These are phyloP conservation scores for Linum tenue DNA, from an alignment of 345 rosid species.

Conservation along the genomic window DNA sequence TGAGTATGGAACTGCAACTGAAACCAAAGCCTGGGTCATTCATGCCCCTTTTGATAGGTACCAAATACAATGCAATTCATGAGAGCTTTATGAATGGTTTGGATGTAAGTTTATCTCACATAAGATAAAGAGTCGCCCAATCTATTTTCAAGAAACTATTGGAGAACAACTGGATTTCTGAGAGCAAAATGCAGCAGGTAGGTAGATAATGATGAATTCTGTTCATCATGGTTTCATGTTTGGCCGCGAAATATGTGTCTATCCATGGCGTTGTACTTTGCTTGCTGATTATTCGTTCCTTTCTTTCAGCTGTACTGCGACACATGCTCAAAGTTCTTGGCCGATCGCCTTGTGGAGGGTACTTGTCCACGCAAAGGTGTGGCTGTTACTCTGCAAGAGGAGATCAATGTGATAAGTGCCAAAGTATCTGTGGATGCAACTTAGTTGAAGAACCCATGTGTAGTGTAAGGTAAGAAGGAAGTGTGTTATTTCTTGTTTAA, in stretches of 20 bases:
- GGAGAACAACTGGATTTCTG: slow-evolving; percentile 77
- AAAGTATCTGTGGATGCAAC: background rate
- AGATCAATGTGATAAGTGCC: slow-evolving; percentile 7
- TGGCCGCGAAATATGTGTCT: background rate
- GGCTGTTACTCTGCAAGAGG: background rate
- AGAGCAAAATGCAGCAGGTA: slow-evolving; percentile 84
- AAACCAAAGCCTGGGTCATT: slow-evolving; percentile 5
- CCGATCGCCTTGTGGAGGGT: slow-evolving; percentile 3
- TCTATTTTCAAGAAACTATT: slow-evolving; percentile 66
- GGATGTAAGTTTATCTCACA: slow-evolving; percentile 81
- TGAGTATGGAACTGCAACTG: slow-evolving; percentile 9
- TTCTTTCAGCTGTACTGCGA: slow-evolving; percentile 7
- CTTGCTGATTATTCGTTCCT: background rate
- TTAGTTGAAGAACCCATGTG: slow-evolving; percentile 2
- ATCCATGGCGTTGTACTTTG: no score
- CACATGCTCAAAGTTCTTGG: slow-evolving; percentile 2
- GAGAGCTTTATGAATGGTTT: slow-evolving; percentile 85
- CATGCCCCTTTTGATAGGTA: slow-evolving; percentile 10
- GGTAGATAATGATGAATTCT: no score
- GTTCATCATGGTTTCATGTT: no score
- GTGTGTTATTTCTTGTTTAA: background rate
- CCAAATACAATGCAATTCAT: slow-evolving; percentile 89
- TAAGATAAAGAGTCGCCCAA: slow-evolving; percentile 82
- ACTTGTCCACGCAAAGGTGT: slow-evolving; percentile 7
- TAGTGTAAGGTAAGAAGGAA: slow-evolving; percentile 7